Evolutionary conservation across 169 alveolate genomes (phyloP).

Genomic region (Plasmodium sp.): DNA sequence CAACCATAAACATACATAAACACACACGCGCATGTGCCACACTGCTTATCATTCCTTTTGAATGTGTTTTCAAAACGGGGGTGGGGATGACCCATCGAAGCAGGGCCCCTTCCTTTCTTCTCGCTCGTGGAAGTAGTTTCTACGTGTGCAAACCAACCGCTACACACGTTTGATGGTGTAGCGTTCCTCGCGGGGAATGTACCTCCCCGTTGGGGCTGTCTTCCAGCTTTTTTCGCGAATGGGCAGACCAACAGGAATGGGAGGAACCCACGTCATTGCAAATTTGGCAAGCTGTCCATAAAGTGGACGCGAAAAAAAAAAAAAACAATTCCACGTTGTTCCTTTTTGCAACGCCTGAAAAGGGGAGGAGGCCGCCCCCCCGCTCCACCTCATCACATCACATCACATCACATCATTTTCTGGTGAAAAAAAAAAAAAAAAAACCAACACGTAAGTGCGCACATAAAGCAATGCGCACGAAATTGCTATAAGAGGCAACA

Average conservation of each 20-base stretch:
- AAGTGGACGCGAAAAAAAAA: background rate
- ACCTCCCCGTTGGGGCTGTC: background rate
- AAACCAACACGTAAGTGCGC: background rate
- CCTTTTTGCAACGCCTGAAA: background rate
- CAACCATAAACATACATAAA: background rate
- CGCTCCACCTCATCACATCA: background rate
- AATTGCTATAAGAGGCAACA: background rate
- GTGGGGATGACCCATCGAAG: background rate
- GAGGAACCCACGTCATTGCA: background rate
- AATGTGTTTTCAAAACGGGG: background rate
- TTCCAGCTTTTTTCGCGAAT: background rate
- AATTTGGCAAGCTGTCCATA: background rate
- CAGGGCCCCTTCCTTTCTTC: background rate
- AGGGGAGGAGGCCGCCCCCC: background rate
- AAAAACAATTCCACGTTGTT: background rate
- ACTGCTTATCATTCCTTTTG: background rate
- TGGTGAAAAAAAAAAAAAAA: background rate
- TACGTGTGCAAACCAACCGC: background rate
- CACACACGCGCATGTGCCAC: background rate
- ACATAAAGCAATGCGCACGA: background rate
- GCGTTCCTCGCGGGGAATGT: background rate
- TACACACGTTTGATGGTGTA: background rate
- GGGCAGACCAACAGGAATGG: background rate
- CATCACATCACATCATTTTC: background rate
- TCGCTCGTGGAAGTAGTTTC: background rate